A percentile compares a stretch with the other conserved stretches of the same genome.
These are phyloP conservation scores for Astrothelium macrocarpum DNA, from an alignment of 495 filamentous ascomycete genomes.

Conservation along the genomic window DNA sequence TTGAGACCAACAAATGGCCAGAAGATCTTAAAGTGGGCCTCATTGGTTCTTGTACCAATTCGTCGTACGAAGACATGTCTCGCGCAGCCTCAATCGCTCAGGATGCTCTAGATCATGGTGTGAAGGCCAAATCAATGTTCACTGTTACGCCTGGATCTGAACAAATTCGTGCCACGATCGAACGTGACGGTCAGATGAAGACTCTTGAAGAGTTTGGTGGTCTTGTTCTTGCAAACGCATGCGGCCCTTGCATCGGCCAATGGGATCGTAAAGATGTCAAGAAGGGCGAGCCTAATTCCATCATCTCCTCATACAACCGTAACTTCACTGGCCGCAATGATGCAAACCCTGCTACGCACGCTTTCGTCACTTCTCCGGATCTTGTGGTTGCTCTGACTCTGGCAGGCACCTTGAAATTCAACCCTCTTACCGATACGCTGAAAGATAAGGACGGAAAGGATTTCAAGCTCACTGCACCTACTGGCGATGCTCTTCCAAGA, in stretches of 20 bases:
- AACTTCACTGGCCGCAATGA: constrained; percentile 99
- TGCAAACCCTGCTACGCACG: constrained; percentile 96
- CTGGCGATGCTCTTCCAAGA: constrained; percentile 70
- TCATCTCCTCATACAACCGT: constrained; percentile 94
- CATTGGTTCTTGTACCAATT: constrained; percentile 99
- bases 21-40: constrained; percentile 94
- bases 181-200: constrained; percentile 86
- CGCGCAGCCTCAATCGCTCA: constrained; percentile 89
- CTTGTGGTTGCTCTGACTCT: constrained; percentile 86
- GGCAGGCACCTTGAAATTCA: constrained; percentile 89
- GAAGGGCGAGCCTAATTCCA: constrained; percentile 95
- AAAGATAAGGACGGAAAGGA: constrained; percentile 98
- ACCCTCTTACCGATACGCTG: constrained; percentile 86
- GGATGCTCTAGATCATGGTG: constrained; percentile 84
- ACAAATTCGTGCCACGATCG: constrained; percentile 94
- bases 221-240: constrained; percentile 92
- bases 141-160: constrained; percentile 94
- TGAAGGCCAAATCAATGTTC: constrained; percentile 91
- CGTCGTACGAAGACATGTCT: constrained; percentile 98
- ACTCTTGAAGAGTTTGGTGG: constrained; percentile 98
- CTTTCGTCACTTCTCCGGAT: constrained; percentile 98
- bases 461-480: constrained; percentile 72
- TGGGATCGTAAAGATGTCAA: constrained; percentile 54
- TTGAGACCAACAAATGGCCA: constrained; percentile 90
- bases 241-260: constrained; percentile 60